Base-by-base conservation (phyloP, 768 basidiomycete species). In the Multifurca ochricompacta region DNA sequence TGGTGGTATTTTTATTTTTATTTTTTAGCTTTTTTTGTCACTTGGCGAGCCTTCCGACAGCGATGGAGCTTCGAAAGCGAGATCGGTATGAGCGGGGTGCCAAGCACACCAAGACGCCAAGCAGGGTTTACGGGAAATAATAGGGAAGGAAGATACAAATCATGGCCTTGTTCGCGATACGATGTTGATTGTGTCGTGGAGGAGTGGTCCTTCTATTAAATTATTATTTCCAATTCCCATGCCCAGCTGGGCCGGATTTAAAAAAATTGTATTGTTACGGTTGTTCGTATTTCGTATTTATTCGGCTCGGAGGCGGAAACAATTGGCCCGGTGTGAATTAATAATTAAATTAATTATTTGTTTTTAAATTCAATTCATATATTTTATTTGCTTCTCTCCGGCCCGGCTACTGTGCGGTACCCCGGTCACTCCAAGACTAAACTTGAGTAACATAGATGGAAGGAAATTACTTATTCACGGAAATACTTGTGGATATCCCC, bases 151-250 rank as follows among this genome's bases (percentile, higher is more conserved):
- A 30, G 54, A 13, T 56, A 59, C 31, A 59, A 60, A 56, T 63
- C 11, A 62, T 70, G 66, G 61, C 78, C 79, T 31, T 74, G 87
- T 67, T 70, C 71, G 51, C 71, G 71, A 40, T 79, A 82, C 57
- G 82, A 81, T 55, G 70, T 73, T 32, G 82, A 85, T 60, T 89
- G 87, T 63, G 73, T 87, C 27, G 77, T 82, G 10, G 87, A 89
- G 60, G 85, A 87, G 66, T 86, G 78, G 74, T 76, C 71, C 14
- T 81, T 74, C 64, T 80, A 64, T 58, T 73, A 59, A 63, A n/a
- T n/a, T n/a, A n/a, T 23, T 11, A 23, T 18, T 13, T n/a, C n/a
- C n/a, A n/a, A n/a, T n/a, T n/a, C n/a, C n/a, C n/a, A n/a, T n/a
- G n/a, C n/a, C n/a, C n/a, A n/a, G n/a, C n/a, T n/a, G n/a, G n/a